Evolutionary conservation across 192 early-diverging fungal genomes (phyloP).

Genomic region (Coemansia sp.): DNA sequence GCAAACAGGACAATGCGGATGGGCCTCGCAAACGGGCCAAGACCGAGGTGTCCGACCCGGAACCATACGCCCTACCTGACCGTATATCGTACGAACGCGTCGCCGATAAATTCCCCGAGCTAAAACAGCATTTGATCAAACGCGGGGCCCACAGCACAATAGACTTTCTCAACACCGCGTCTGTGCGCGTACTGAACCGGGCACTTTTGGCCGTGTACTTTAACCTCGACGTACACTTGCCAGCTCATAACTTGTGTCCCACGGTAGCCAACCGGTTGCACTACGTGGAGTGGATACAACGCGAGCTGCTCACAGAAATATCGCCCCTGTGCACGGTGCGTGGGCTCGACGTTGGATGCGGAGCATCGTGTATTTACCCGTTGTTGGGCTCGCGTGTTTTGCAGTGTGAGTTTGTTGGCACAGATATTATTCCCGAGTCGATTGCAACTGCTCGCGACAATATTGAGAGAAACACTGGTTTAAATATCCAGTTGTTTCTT

Average conservation of each 20-base stretch:
- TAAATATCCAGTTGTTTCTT: conserved; percentile 58
- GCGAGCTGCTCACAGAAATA: conserved; percentile 16
- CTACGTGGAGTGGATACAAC: conserved; percentile 33
- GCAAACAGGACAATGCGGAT: neutral
- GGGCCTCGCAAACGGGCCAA: conserved; percentile 4
- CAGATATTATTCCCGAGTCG: conserved; percentile 70
- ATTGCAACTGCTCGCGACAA: conserved; percentile 67
- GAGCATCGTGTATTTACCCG: conserved; percentile 91
- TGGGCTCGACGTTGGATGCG: conserved; percentile 64
- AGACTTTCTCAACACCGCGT: conserved; percentile 20
- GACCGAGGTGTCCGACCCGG: neutral
- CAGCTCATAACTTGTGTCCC: conserved; percentile 34
- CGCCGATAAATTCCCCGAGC: conserved; percentile 13
- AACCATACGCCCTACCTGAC: conserved; percentile 16
- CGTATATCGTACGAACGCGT: conserved; percentile 17
- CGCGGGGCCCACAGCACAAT: conserved; percentile 8
- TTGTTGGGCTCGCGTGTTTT: conserved; percentile 68
- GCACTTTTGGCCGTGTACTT: conserved; percentile 39
- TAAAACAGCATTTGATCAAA: conserved; percentile 13
- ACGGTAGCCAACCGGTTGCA: conserved; percentile 28
- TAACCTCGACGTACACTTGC: conserved; percentile 29
- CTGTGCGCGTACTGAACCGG: conserved; percentile 31
- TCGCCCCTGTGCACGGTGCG: neutral
- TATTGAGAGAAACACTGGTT: conserved; percentile 62
- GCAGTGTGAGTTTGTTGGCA: conserved; percentile 70